These are phyloP conservation scores for Gypsophila paniculata DNA, from an alignment of 179 eudicot genomes.

Conservation along the genomic window DNA sequence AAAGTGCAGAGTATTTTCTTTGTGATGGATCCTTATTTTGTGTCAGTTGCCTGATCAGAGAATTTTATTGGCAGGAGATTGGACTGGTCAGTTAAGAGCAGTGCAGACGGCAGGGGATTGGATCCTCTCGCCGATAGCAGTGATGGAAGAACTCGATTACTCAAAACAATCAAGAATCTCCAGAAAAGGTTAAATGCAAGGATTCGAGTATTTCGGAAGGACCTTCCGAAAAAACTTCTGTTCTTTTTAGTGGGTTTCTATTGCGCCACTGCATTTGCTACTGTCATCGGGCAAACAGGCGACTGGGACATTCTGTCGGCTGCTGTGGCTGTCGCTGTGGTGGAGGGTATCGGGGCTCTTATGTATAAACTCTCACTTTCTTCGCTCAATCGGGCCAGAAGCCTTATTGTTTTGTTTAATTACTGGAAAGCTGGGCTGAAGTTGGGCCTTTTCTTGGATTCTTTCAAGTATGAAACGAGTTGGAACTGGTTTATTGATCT, in stretches of 20 bases:
- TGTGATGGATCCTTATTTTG: not conserved
- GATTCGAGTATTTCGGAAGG: constrained; percentile 49
- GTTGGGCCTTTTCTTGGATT: constrained; percentile 86
- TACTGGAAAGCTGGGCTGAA: constrained; percentile 88
- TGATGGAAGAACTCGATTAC: constrained; percentile 62
- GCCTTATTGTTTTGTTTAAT: constrained; percentile 56
- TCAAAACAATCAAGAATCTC: constrained; percentile 45
- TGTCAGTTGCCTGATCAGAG: constrained; percentile 9
- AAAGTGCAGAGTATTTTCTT: too few species aligned
- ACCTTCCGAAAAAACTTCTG: constrained; percentile 57
- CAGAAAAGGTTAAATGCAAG: constrained; percentile 41
- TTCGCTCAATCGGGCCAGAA: constrained; percentile 36
- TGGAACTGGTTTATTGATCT: not conserved
- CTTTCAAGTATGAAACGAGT: constrained; percentile 61
- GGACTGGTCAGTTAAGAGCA: constrained; percentile 58
- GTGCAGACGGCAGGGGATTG: constrained; percentile 47
- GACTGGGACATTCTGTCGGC: constrained; percentile 96
- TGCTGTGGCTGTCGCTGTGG: constrained; percentile 75
- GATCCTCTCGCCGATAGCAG: constrained; percentile 40
- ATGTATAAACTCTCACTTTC: constrained; percentile 61
- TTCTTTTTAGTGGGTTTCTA: constrained; percentile 84
- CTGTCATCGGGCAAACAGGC: constrained; percentile 91
- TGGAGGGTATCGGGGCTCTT: constrained; percentile 91
- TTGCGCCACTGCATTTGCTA: constrained; percentile 85
- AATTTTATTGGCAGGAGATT: constrained; percentile 36